A percentile compares a stretch with the other conserved stretches of the same genome.
These are phyloP conservation scores for Fusarium papillatum DNA, from an alignment of 2,329 filamentous ascomycete genomes.

Conservation along the genomic window DNA sequence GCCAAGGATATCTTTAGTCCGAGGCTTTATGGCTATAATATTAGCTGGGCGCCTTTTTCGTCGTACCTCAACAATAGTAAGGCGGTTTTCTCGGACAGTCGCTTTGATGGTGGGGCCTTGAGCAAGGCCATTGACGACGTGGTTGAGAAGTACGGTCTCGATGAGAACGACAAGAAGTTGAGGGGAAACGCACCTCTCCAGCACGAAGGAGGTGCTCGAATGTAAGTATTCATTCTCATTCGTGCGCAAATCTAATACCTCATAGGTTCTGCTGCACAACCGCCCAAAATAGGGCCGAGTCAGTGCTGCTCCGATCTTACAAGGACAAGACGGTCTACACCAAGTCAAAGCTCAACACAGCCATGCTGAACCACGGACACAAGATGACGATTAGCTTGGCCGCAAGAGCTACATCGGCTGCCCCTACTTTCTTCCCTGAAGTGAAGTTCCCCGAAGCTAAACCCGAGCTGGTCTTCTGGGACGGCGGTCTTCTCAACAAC, in stretches of 20 bases:
- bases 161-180: slow-evolving; percentile 28
- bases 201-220: slow-evolving; percentile 9
- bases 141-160: slow-evolving; percentile 26
- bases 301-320: slow-evolving; percentile 28
- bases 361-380: not conserved
- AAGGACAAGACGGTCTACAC: slow-evolving; percentile 14
- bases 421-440: slow-evolving; percentile 36
- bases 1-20: slow-evolving; percentile 35
- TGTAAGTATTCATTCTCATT: slow-evolving; percentile 9
- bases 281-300: slow-evolving; percentile 34
- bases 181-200: slow-evolving; percentile 30
- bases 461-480: slow-evolving; percentile 28
- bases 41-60: slow-evolving; percentile 15
- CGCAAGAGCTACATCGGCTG: slow-evolving; percentile 31
- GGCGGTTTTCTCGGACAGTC: slow-evolving; percentile 21
- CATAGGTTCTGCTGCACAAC: slow-evolving; percentile 21
- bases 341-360: slow-evolving; percentile 21
- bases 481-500: slow-evolving; percentile 35
- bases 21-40: slow-evolving; percentile 21
- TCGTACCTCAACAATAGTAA: slow-evolving; percentile 27
- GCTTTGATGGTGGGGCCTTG: slow-evolving; percentile 29
- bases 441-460: slow-evolving; percentile 17
- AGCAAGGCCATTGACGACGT: slow-evolving; percentile 29
- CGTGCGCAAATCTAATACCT: not conserved
- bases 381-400: slow-evolving; percentile 35